These are phyloP conservation scores for Aspergillus caelatus DNA, from an alignment of 2,329 filamentous ascomycete genomes.

Conservation along the genomic window DNA sequence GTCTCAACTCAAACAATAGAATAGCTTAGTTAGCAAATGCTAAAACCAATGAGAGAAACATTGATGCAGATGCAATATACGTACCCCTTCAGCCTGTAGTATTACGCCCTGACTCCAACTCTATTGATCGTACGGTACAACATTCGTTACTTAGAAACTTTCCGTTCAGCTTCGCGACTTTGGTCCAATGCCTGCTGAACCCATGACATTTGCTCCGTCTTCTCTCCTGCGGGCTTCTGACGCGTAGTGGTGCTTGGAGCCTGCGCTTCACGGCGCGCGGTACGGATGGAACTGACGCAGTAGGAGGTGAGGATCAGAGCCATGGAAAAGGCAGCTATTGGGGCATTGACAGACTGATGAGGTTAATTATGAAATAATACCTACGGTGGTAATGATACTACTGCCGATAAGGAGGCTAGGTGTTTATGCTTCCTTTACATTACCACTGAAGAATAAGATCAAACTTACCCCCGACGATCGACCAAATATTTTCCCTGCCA, in stretches of 20 bases:
- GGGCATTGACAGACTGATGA: slow-evolving; percentile 57
- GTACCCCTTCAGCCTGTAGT: not conserved
- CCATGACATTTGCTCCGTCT: slow-evolving; percentile 31
- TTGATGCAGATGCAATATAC: not conserved
- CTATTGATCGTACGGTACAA: not conserved
- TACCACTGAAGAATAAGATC: not conserved
- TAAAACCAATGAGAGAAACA: not conserved
- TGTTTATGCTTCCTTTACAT: not conserved
- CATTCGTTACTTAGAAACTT: slow-evolving; percentile 3
- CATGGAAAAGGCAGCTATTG: slow-evolving; percentile 66
- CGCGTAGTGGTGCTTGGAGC: slow-evolving; percentile 38
- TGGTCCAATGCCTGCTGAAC: slow-evolving; percentile 38
- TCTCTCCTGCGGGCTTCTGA: slow-evolving; percentile 53
- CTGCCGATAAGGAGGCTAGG: not conserved
- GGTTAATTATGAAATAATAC: slow-evolving; percentile 8
- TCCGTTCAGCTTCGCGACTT: slow-evolving; percentile 24
- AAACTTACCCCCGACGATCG: slow-evolving; percentile 26
- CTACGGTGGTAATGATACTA: not conserved
- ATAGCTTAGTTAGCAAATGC: not conserved
- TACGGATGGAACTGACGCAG: slow-evolving; percentile 65
- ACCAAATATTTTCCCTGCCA: slow-evolving; percentile 23
- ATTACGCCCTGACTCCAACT: not conserved
- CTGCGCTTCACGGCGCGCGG: slow-evolving; percentile 67
- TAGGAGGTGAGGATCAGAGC: slow-evolving; percentile 63
- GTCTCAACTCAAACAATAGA: not conserved